Conservation (phyloP, 306 rosid species). For the Fragaria iinumae region DNA sequence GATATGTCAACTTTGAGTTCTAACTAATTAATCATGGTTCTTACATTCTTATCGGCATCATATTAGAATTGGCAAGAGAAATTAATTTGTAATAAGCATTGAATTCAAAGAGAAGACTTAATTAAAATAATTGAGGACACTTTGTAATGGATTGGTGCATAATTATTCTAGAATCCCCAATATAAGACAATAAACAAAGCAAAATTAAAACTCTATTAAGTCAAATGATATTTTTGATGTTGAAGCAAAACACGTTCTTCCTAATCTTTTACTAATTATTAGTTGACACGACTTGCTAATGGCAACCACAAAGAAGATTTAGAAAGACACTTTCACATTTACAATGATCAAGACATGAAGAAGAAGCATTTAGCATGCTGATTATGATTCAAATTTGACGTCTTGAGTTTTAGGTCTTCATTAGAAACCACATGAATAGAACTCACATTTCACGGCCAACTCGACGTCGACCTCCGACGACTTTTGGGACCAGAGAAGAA, state of each 20-base stretch:
- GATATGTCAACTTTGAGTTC: neutral
- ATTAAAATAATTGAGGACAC: neutral
- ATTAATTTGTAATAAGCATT: neutral
- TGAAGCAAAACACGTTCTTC: neutral
- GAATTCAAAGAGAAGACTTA: neutral
- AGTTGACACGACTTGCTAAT: neutral
- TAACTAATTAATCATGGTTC: neutral
- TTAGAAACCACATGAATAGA: neutral
- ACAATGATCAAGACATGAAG: neutral
- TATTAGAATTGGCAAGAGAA: neutral
- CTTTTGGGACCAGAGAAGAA: neutral
- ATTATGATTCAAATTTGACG: neutral
- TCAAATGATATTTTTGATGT: neutral
- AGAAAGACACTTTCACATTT: neutral
- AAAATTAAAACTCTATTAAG: neutral
- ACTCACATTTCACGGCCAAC: neutral
- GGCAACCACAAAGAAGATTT: neutral
- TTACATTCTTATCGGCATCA: neutral
- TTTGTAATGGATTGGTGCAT: neutral
- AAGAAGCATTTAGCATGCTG: slow-evolving; percentile 2
- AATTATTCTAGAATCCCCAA: neutral
- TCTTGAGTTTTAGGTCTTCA: neutral
- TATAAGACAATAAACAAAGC: neutral
- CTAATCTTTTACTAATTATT: neutral
- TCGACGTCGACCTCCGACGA: neutral